A percentile compares a stretch with the other conserved stretches of the same genome.
phyloP scores from a whole-genome alignment of 2,329 filamentous ascomycete species.

The Fusarium sulawesiense region DNA sequence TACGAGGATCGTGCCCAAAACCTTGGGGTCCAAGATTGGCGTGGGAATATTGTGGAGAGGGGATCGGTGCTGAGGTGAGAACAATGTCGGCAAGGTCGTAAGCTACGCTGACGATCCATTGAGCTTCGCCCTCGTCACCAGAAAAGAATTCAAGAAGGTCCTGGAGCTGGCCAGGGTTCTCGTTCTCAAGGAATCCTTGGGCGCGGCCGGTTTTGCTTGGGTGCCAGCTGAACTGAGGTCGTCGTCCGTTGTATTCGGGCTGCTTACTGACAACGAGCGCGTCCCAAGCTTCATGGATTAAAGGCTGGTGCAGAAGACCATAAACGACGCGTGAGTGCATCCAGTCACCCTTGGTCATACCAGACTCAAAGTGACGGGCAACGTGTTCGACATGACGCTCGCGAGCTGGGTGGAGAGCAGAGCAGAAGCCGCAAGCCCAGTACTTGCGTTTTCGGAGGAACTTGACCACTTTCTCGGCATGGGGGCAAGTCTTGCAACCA shows the following conservation, averaged over 20 bases:
- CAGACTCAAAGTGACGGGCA: constrained; percentile 73
- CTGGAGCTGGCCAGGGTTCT: constrained; percentile 71
- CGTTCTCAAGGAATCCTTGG: constrained; percentile 70
- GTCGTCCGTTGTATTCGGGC: constrained; percentile 63
- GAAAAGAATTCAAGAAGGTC: constrained; percentile 75
- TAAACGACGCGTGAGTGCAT: constrained; percentile 76
- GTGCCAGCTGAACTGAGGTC: constrained; percentile 73
- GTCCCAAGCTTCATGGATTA: constrained; percentile 71
- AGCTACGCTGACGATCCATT: constrained; percentile 67
- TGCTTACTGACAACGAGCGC: constrained; percentile 64
- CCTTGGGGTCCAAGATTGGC: constrained; percentile 43
- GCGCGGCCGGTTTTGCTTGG: constrained; percentile 66
- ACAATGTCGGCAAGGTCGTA: constrained; percentile 66
- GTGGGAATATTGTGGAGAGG: constrained; percentile 49
- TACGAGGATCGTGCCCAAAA: constrained; percentile 46
- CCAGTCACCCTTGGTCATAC: constrained; percentile 73
- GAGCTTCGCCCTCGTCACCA: constrained; percentile 66
- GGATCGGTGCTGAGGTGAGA: constrained; percentile 50
- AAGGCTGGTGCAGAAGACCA: constrained; percentile 73
- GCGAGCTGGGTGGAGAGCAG: constrained; percentile 69
- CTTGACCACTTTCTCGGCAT: constrained; percentile 72
- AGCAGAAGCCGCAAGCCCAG: constrained; percentile 77
- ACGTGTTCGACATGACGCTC: constrained; percentile 77
- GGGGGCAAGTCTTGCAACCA: constrained; percentile 72
- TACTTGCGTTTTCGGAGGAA: constrained; percentile 73